Conservation (phyloP, 2,329 filamentous ascomycete species). For the Pleoardoris graminearum region DNA sequence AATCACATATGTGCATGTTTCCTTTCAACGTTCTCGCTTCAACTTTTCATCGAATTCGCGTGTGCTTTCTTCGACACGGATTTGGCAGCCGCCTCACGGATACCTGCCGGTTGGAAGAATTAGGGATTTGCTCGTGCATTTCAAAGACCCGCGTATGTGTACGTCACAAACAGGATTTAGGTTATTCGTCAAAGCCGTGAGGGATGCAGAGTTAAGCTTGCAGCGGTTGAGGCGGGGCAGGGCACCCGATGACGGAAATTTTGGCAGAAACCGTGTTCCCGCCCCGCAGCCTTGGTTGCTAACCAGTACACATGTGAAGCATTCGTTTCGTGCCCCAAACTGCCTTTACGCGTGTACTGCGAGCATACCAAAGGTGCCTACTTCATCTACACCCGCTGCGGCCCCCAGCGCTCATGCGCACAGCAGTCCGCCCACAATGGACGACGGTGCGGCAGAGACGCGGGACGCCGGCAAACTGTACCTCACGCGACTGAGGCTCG, state of each 20-base stretch:
- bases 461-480: constrained; percentile 36
- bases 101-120: too few species aligned
- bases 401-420: constrained; percentile 4
- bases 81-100: too few species aligned
- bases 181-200: too few species aligned
- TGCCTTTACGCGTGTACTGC: too few species aligned
- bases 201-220: too few species aligned
- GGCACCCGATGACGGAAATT: neutral
- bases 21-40: too few species aligned
- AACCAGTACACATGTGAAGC: neutral
- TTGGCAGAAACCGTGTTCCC: constrained; percentile 10
- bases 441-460: constrained; percentile 20
- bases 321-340: neutral
- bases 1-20: too few species aligned
- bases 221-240: constrained; percentile 20
- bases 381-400: neutral
- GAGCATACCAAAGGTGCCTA: neutral
- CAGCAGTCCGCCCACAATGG: constrained; percentile 4
- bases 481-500: constrained; percentile 51
- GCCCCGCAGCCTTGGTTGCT: neutral
- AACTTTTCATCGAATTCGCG: too few species aligned
- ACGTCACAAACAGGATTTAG: too few species aligned
- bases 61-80: too few species aligned
- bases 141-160: too few species aligned
- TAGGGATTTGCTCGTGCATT: too few species aligned